Conservation (phyloP, 2,329 filamentous ascomycete genomes). For the Aspergillus ochraceoroseus region DNA sequence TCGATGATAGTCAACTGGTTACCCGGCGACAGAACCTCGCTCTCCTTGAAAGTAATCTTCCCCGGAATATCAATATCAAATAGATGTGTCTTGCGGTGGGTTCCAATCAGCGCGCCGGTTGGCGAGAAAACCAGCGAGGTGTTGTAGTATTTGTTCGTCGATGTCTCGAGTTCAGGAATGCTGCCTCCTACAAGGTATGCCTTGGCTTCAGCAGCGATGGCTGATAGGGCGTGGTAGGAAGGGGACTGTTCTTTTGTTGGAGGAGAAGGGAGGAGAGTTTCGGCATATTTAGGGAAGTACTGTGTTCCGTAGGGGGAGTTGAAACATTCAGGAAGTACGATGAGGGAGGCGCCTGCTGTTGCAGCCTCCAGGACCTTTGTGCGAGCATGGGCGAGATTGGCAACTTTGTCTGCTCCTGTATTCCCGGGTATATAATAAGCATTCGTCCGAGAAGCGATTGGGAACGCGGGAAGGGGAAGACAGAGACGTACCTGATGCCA, state of each 20-base stretch:
- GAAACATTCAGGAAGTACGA: slow-evolving; percentile 97
- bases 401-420: slow-evolving; percentile 69
- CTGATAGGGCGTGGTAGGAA: slow-evolving; percentile 76
- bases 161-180: slow-evolving; percentile 73
- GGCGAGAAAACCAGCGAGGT: slow-evolving; percentile 81
- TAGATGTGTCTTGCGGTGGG: slow-evolving; percentile 88
- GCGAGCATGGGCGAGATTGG: slow-evolving; percentile 76
- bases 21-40: slow-evolving; percentile 79
- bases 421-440: too few relatives aligned
- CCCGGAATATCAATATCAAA: slow-evolving; percentile 98
- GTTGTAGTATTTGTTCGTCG: slow-evolving; percentile 76
- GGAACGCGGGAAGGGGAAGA: background rate
- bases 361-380: slow-evolving; percentile 79
- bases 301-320: slow-evolving; percentile 93
- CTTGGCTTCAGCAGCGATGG: slow-evolving; percentile 71
- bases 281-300: slow-evolving; percentile 88
- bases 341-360: slow-evolving; percentile 68
- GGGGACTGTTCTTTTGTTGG: slow-evolving; percentile 67
- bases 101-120: slow-evolving; percentile 70
- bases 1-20: slow-evolving; percentile 81
- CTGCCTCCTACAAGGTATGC: slow-evolving; percentile 85
- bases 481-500: slow-evolving; percentile 58
- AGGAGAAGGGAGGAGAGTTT: slow-evolving; percentile 74
- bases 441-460: too few relatives aligned
- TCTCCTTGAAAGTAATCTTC: slow-evolving; percentile 86